Evolutionary conservation across 2,329 filamentous ascomycete species (phyloP), one percentile per base, ranked within the genome.

Genomic region (Aspergillus pseudotamarii): DNA sequence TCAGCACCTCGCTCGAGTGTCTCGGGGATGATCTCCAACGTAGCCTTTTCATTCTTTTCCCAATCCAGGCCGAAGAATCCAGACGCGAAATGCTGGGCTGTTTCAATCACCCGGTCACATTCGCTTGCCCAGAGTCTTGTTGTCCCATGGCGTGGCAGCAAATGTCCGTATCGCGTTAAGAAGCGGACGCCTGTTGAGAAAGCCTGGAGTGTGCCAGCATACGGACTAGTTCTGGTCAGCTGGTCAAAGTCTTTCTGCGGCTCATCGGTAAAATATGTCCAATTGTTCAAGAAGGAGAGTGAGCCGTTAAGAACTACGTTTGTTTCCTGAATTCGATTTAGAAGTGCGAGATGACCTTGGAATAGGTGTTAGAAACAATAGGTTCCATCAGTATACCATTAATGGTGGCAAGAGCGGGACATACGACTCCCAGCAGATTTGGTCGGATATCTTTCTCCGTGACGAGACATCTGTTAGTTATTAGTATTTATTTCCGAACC

Each of bases 371-470:
- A 34, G 43, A 21, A 11, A 41, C 12, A 21, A 26, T 32, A 23
- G 6, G 10, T 8, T 51, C 26, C n/a, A 28, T 34, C 23, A 5
- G 16, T 1, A n/a, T 28, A 4, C 12, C 10, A 43, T 50, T 23
- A 32, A 21, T 58, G 4, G 5, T 53, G n/a, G 28, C 11, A 34
- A 34, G n/a, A 19, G 3, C 14, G 23, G 50, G 57, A 82, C 82
- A 59, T 78, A 85, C 85, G 80, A 55, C 68, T 73, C 32, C 84
- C 85, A 46, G 83, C 81, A 64, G 75, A 79, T 41, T 71, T 72
- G 0, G 85, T 88, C 1, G 86, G 85, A 73, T 86, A 87, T 69
- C 86, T 77, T 70, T 87, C 86, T 26, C 78, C 83, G 75, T 88
- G 86, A 46, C 86, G 80, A 23, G 85, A 84, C 77, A 87, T 83